Evolutionary conservation across 176 grass and related monocot species (phyloP), one percentile per base, ranked within the genome.

Genomic region (Thinopyrum elongatum): DNA sequence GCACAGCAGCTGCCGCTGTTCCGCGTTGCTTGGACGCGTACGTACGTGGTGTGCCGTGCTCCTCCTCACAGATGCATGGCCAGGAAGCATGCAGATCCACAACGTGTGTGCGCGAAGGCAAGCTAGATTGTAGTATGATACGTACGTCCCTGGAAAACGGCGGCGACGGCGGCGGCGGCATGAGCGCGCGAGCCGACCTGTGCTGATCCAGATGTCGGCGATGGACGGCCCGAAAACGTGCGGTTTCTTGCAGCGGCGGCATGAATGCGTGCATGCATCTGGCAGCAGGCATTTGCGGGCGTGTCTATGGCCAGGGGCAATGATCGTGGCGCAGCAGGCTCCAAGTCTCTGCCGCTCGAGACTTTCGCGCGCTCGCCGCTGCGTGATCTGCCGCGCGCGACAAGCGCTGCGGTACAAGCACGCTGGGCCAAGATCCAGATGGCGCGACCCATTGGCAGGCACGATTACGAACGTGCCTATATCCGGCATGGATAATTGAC

Each of bases 251-350:
- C 78, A 49, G 47, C 62, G 22, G 76, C 66, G 51, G 59, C 41
- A 4, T 66, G 30, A 13, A 22, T 8, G 34, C 75, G 53, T 29
- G 55, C 70, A 8, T 36, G 69, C 72, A 10, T 28, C 82, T 26
- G 2, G 83, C 70, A 2, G 67, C 70, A 35, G 19, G 67, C 70
- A 19, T 53, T 19, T 53, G 49, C 46, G 46, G 1, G 13, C 15
- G 38, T 62, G 35, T 49, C 21, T 22, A 59, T 59, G 79, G 64
- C 44, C 74, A 28, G 74, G 68, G 80, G 23, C 79, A 49, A 74
- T 75, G 67, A 66, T 82, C 53, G 81, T 87, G 89, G 85, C 89
- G 59, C 67, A 69, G 68, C 80, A 28, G 76, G 80, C 58, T 83
- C 85, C 75, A 84, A 87, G 85, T 84, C 28, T 61, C 79, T 5